A percentile compares a stretch with the other conserved stretches of the same genome.
phyloP scores from a whole-genome alignment of 176 grass and related monocot genomes.

The Pontederia paniculata region DNA sequence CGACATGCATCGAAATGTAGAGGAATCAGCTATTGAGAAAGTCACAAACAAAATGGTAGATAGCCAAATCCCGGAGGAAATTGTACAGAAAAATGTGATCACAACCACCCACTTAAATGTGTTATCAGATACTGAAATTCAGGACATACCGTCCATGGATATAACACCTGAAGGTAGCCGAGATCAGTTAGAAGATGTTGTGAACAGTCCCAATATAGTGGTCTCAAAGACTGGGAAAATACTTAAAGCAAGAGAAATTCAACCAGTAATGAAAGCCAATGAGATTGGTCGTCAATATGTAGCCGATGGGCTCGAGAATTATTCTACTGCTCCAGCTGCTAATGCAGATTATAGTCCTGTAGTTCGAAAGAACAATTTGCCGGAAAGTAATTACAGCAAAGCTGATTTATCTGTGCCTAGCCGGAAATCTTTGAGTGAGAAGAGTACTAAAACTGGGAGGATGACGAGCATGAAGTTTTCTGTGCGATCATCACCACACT shows the following conservation, averaged over 20 bases:
- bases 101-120: no score
- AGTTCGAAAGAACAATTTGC: slow-evolving; percentile 16
- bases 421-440: slow-evolving; percentile 46
- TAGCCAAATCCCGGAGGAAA: neutral
- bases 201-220: neutral
- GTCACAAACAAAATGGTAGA: slow-evolving; percentile 2
- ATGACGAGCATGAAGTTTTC: slow-evolving; percentile 48
- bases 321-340: slow-evolving; percentile 27
- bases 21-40: neutral
- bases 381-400: neutral
- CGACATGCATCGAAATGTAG: no score
- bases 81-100: neutral
- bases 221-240: neutral
- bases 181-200: neutral
- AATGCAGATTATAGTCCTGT: slow-evolving; percentile 25
- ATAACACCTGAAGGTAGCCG: neutral
- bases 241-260: neutral
- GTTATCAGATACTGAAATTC: no score
- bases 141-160: no score
- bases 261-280: slow-evolving; percentile 18
- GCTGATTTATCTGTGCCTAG: slow-evolving; percentile 38
- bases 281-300: slow-evolving; percentile 25
- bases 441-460: slow-evolving; percentile 60
- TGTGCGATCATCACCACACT: slow-evolving; percentile 39
- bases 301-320: slow-evolving; percentile 23